Evolutionary conservation across 306 rosid species (phyloP), one percentile per base, ranked within the genome.

Genomic region (Morella rubra): DNA sequence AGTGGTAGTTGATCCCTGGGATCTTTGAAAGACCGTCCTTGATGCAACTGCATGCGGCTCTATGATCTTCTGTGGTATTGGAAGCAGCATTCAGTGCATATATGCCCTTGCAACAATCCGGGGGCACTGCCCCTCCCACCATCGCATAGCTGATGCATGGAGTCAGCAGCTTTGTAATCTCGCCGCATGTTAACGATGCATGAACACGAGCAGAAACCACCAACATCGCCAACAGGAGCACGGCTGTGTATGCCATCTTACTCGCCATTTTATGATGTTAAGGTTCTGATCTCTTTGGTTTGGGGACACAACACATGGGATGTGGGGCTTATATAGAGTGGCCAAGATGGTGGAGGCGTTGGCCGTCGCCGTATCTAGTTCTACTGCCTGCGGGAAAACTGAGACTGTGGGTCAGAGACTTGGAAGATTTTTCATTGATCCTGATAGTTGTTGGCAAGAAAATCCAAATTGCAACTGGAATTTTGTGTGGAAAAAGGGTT

Each of bases 71-170:
- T 0, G 60, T 84, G 32, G 45, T 76, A 69, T 79, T 78, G 10
- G 83, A 75, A 0, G 89, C 87, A 11, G 87, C 88, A 44, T 86
- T 85, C 3, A 91, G 71, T 4, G 81, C 58, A 42, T 84, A 16
- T 3, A 91, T 0, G 14, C 97, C 95, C 41, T 81, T 81, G n/a
- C 95, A 92, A 20, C 97, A 92, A 50, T 51, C 27, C 0, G 85
- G 76, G 2, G 89, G 52, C 19, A 88, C 93, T 0, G 45, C 47
- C 12, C 91, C 95, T 47, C 97, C 97, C 0, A 85, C 0, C n/a
- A 88, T 81, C 10, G 69, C 95, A 62, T 81, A 92, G 77, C 77
- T 67, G 32, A 92, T 87, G 83, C 95, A 92, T 68, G 97, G 91
- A 18, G 73, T 74, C 4, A 91, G 78, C 77, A 82, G 87, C 1